Base-by-base conservation (phyloP, 495 filamentous ascomycete species). In the Penicillium longicatenatum region DNA sequence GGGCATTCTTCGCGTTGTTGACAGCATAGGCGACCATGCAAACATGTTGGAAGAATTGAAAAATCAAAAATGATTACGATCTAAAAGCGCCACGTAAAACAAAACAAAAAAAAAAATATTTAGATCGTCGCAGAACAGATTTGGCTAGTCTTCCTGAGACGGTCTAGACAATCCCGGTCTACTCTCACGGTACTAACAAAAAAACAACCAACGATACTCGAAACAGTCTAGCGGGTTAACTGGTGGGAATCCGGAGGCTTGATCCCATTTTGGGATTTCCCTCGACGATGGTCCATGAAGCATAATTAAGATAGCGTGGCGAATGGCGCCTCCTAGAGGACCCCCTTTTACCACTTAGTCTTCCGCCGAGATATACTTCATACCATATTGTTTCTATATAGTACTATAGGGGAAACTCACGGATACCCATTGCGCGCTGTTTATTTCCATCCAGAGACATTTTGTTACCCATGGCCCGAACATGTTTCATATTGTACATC, bases 1-100 rank as follows among this genome's bases (percentile, higher is more conserved):
- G n/a, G 14, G 41, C 58, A 67, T 67, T 67, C 64, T 43, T 59
- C 41, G 47, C 31, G 31, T 50, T 41, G n/a, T n/a, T 44, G 39
- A 45, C 41, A 52, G n/a, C 30, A 24, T 11, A 31, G 49, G 16
- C 6, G 16, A 17, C 17, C 16, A n/a, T 39, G 14, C 14, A 39
- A 3, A 35, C 1, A 33, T 33, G 9, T 8, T 35, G 7, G 7
- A 2, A 35, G 0, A 14, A 26, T 26, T 26, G 9, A 35, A 11
- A 35, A 35, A 14, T 26, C 26, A 4, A 26, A 26, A 35, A 11
- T 0, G 8, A 35, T 9, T 10, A 35, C 7, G 31, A 35, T 35
- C 31, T 12, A 14, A 35, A 35, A 35, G 12, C 12, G 31, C 10
- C 12, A 35, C 12, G 9, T 35, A 35, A 35, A 35, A 11, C 12